Conservation (phyloP, 306 rosid genomes). For the Castanospermum australe region DNA sequence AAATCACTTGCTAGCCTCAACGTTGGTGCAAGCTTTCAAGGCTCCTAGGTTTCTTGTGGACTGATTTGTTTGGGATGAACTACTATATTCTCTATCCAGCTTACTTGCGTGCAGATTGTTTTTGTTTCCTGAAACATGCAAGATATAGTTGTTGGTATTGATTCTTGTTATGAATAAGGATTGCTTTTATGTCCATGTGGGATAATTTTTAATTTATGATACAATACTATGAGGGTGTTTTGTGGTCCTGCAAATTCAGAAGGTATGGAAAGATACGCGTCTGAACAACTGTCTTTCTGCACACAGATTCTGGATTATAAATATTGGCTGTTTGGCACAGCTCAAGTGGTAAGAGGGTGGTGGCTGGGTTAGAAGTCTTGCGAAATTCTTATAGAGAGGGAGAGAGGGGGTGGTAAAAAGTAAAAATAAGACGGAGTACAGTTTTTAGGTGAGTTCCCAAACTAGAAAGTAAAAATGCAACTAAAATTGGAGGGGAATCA, state of each 20-base stretch:
- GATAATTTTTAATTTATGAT: background rate
- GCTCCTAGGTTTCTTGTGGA: background rate
- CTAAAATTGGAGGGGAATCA: background rate
- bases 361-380: background rate
- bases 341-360: background rate
- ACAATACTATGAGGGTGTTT: background rate
- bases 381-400: background rate
- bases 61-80: background rate
- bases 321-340: constrained; percentile 2
- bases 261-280: background rate
- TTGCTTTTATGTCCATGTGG: background rate
- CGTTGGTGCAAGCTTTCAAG: background rate
- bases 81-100: background rate
- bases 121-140: constrained; percentile 11
- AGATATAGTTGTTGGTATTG: background rate
- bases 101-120: constrained; percentile 2
- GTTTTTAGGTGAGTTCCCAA: background rate
- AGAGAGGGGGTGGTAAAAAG: background rate
- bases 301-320: constrained; percentile 1
- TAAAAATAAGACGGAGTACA: background rate
- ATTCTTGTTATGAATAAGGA: background rate
- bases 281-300: constrained; percentile 6
- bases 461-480: background rate
- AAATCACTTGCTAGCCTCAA: constrained; percentile 2
- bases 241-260: background rate